Base-by-base conservation (phyloP, 2,329 filamentous ascomycete species). In the Hypoxylon sp. region DNA sequence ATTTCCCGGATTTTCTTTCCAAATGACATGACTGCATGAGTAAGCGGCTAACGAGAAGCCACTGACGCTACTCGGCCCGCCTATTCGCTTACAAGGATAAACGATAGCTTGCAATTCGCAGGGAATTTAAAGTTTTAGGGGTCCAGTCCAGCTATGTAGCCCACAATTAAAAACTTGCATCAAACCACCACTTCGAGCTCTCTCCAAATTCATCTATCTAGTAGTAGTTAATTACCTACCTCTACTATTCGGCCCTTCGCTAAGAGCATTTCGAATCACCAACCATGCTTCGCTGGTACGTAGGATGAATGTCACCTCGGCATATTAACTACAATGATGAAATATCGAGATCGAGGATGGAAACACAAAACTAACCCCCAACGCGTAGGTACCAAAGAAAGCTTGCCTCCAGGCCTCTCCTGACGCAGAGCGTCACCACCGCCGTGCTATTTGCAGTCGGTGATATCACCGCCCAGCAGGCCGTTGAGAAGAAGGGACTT, bases 361-460 rank as follows among this genome's bases (percentile, higher is more conserved):
- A n/a, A n/a, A n/a, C n/a, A n/a, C n/a, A n/a, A n/a, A n/a, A 20
- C 52, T 55, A 19, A 55, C 23, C 25, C 8, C 21, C 30, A 21
- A 31, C 41, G 8, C 35, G 16, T 64, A 90, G 92, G 91, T 97
- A 97, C 77, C 91, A 95, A 75, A 79, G 84, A 68, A 89, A 84
- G 72, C 80, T 97, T 69, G 87, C 88, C 63, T 82, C 85, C 66
- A 84, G 89, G 68, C 93, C 93, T 53, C 78, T 97, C 63, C 83
- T 97, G 67, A 97, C 93, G 7, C 91, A 96, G 78, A 90, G 88
- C 69, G 76, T 96, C 64, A 96, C 91, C 48, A 97, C 93, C 27
- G 89, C 90, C 37, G 82, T 97, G 52, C 86, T 99, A 58, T 99
- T 97, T 71, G 92, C 89, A 51, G 90, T 91, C 9, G 94, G 94